These are phyloP conservation scores for Balakata baccata DNA, from an alignment of 345 rosid species.

Conservation along the genomic window DNA sequence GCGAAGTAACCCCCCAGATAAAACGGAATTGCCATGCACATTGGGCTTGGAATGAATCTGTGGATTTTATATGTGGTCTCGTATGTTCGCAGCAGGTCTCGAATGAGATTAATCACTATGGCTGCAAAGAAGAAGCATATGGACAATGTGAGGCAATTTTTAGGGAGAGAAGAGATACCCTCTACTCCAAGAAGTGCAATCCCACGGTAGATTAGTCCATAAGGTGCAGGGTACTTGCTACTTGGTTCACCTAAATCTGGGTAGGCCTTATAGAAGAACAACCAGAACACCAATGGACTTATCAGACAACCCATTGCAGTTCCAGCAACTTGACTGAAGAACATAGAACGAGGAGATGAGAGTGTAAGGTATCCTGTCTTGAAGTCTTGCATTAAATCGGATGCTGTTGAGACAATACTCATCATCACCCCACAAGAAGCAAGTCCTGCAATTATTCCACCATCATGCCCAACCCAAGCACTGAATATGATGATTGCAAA, in stretches of 20 bases:
- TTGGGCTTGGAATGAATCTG: slow-evolving; percentile 77
- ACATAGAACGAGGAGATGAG: slow-evolving; percentile 86
- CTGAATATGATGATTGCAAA: slow-evolving; percentile 71
- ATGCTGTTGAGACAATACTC: slow-evolving; percentile 94
- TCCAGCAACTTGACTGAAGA: slow-evolving; percentile 72
- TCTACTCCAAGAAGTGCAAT: slow-evolving; percentile 76
- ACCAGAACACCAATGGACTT: slow-evolving; percentile 75
- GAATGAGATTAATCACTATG: slow-evolving; percentile 41
- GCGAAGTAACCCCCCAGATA: slow-evolving; percentile 82
- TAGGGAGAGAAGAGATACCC: slow-evolving; percentile 64
- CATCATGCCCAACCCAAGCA: slow-evolving; percentile 69
- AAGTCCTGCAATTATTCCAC: slow-evolving; percentile 79
- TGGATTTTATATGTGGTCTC: slow-evolving; percentile 36
- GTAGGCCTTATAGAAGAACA: slow-evolving; percentile 81
- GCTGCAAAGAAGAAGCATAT: slow-evolving; percentile 50
- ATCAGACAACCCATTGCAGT: slow-evolving; percentile 69
- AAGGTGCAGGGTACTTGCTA: slow-evolving; percentile 79
- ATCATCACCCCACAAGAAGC: slow-evolving; percentile 92
- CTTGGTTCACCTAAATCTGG: slow-evolving; percentile 54
- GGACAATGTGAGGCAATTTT: slow-evolving; percentile 54
- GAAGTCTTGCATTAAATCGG: slow-evolving; percentile 90
- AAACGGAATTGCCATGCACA: slow-evolving; percentile 97
- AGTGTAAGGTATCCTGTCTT: slow-evolving; percentile 89
- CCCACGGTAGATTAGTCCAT: slow-evolving; percentile 60
- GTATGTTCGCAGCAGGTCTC: slow-evolving; percentile 25